Percentiles rank a stretch among this genome's conserved stretches.
These are phyloP conservation scores for Penicillium ochrochloron DNA, from an alignment of 495 filamentous ascomycete species.

Conservation along the genomic window DNA sequence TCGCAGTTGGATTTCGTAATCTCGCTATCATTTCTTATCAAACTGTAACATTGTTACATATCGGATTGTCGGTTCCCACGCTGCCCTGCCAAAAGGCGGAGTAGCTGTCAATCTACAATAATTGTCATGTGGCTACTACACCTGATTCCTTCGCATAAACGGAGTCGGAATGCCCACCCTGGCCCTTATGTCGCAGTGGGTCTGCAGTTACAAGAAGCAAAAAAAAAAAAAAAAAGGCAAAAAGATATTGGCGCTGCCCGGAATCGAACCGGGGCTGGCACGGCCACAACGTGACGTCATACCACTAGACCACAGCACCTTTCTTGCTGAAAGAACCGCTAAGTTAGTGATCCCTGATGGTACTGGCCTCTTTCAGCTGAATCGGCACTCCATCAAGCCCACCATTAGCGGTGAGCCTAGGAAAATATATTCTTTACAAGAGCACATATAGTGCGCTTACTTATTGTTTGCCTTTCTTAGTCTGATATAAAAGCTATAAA, in stretches of 20 bases:
- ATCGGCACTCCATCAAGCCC: no score
- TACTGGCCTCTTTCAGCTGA: no score
- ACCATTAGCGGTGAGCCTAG: no score
- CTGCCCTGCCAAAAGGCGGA: background rate
- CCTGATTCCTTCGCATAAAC: no score
- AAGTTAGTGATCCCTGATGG: no score
- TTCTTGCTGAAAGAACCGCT: background rate
- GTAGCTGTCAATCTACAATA: background rate
- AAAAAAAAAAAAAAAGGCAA: background rate
- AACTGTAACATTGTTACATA: background rate
- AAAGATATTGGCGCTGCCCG: slow-evolving; percentile 52
- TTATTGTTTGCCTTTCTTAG: no score
- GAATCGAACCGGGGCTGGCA: slow-evolving; percentile 82
- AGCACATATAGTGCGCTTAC: no score
- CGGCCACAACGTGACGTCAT: slow-evolving; percentile 58
- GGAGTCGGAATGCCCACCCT: background rate
- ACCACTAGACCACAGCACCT: slow-evolving; percentile 26
- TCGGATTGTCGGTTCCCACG: background rate
- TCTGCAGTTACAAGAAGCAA: background rate
- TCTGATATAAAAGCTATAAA: no score
- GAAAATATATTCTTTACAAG: no score
- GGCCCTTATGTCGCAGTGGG: background rate
- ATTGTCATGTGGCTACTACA: no score
- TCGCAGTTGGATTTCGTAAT: no score
- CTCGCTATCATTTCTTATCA: background rate